Evolutionary conservation across 2,329 filamentous ascomycete genomes (phyloP).

Genomic region (Cordyceps fumosorosea): DNA sequence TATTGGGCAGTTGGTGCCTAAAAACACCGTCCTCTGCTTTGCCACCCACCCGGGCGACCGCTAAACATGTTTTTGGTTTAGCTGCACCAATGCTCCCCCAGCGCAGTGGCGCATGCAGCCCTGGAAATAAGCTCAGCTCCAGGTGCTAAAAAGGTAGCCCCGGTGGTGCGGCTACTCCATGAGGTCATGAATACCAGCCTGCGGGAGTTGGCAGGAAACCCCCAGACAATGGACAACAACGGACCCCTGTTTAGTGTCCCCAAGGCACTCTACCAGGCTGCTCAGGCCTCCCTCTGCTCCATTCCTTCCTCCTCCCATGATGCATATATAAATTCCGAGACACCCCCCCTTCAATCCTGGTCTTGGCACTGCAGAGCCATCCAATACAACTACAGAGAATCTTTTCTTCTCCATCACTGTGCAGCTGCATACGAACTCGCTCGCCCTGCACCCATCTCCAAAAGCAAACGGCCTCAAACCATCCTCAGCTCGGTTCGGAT

Average conservation of each 20-base stretch:
- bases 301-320: not conserved
- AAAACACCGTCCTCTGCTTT: not conserved
- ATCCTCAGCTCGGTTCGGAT: not conserved
- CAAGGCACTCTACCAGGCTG: conserved; percentile 3
- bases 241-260: not conserved
- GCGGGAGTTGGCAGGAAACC: not conserved
- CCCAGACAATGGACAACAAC: not conserved
- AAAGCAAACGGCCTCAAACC: not conserved
- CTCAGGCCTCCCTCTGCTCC: not conserved
- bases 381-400: not conserved
- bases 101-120: not conserved
- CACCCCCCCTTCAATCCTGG: not conserved
- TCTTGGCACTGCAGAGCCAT: not conserved
- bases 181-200: not conserved
- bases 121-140: not conserved
- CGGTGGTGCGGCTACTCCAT: not conserved
- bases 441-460: not conserved
- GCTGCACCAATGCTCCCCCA: not conserved
- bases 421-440: not conserved
- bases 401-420: not conserved
- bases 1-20: too few relatives aligned
- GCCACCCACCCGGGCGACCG: not conserved
- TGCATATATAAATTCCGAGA: conserved; percentile 7
- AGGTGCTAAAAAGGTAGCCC: too few relatives aligned
- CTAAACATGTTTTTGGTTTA: not conserved